These are phyloP conservation scores for Ustilago cynodontis DNA, from an alignment of 1,284 basidiomycete species.

Conservation along the genomic window DNA sequence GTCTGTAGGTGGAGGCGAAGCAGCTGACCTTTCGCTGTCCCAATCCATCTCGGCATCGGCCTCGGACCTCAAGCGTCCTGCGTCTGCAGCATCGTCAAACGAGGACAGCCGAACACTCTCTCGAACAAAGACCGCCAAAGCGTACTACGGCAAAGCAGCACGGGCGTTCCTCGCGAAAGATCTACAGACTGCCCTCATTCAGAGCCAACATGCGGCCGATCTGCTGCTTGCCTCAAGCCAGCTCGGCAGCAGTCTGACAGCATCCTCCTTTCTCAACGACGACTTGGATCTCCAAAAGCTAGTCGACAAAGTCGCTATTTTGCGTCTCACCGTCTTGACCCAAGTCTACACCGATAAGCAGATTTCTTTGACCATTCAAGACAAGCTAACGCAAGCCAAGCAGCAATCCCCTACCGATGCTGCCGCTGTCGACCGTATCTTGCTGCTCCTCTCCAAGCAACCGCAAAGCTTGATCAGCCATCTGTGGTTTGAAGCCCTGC, in stretches of 20 bases:
- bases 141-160: constrained; percentile 45
- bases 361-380: constrained; percentile 13
- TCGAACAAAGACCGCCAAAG: constrained; percentile 37
- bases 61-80: constrained; percentile 44
- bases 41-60: constrained; percentile 47
- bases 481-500: constrained; percentile 56
- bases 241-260: constrained; percentile 40
- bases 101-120: constrained; percentile 40
- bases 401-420: constrained; percentile 18
- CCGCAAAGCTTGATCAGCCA: constrained; percentile 48
- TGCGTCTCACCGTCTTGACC: constrained; percentile 53
- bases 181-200: constrained; percentile 38
- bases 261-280: constrained; percentile 29
- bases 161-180: constrained; percentile 57
- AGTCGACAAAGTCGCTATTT: constrained; percentile 41
- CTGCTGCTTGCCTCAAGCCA: constrained; percentile 29
- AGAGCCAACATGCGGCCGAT: constrained; percentile 45
- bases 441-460: constrained; percentile 34
- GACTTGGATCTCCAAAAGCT: constrained; percentile 31
- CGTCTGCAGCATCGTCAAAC: constrained; percentile 29
- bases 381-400: constrained; percentile 25
- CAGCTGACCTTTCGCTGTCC: constrained; percentile 34
- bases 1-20: neutral
- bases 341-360: constrained; percentile 45
- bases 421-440: constrained; percentile 22